Percentiles rank a stretch among this genome's conserved stretches.
Evolutionary conservation across 768 basidiomycete genomes (phyloP).

Genomic region (Lentinula sp.): DNA sequence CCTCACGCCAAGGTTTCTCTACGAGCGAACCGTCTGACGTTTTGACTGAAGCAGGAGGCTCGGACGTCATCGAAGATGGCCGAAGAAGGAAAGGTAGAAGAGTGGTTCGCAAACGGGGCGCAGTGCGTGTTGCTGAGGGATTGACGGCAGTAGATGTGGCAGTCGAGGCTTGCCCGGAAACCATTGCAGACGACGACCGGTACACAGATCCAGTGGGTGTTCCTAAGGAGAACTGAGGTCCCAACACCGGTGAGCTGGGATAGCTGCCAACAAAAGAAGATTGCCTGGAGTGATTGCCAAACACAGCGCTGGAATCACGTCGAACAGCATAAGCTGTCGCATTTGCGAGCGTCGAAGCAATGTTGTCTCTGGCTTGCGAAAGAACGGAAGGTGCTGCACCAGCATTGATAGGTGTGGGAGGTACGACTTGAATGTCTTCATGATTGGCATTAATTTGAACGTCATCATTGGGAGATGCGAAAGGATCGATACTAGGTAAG

Average conservation of each 20-base stretch:
- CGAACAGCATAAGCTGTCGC: constrained; percentile 4
- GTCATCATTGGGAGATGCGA: background rate
- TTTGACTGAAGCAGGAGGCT: background rate
- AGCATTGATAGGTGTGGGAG: background rate
- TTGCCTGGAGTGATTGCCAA: background rate
- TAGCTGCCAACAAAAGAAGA: background rate
- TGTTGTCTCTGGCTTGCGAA: background rate
- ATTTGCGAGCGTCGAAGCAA: constrained; percentile 1
- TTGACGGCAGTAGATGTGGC: background rate
- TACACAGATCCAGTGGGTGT: background rate
- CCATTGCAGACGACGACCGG: background rate
- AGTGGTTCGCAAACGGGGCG: background rate
- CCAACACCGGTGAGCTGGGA: background rate
- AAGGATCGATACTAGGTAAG: background rate
- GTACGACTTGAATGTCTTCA: background rate
- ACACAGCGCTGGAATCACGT: background rate
- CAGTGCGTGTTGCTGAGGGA: background rate
- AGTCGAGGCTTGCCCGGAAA: background rate
- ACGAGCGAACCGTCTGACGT: background rate
- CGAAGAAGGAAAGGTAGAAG: constrained; percentile 2
- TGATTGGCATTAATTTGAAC: background rate
- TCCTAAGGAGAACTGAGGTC: background rate
- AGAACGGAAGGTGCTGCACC: background rate
- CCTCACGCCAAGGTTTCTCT: background rate
- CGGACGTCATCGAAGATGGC: background rate